Evolutionary conservation across 331 rosid species (phyloP).

Genomic region (Pyrus hybrid): DNA sequence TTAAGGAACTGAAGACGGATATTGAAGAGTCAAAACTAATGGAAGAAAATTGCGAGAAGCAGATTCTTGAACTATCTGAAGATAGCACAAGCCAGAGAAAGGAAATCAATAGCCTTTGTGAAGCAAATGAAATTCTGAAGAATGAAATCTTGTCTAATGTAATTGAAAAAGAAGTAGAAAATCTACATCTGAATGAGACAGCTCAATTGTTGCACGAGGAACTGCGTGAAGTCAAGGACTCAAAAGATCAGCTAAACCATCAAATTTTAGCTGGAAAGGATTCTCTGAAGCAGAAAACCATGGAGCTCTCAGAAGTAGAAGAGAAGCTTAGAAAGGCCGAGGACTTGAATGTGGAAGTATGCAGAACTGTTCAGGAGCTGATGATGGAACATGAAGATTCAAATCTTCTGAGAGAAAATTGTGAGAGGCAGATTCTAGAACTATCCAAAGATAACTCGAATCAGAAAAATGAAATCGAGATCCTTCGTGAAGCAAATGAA

Average conservation of each 20-base stretch:
- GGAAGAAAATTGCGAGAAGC: slow-evolving; percentile 30
- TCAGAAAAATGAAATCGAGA: slow-evolving; percentile 46
- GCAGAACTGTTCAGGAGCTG: slow-evolving; percentile 41
- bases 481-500: slow-evolving; percentile 47
- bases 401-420: slow-evolving; percentile 24
- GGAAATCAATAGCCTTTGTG: slow-evolving; percentile 45
- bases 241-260: slow-evolving; percentile 42
- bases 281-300: slow-evolving; percentile 39
- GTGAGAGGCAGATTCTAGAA: slow-evolving; percentile 46
- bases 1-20: slow-evolving; percentile 60
- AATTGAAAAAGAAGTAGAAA: slow-evolving; percentile 32
- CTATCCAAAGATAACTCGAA: slow-evolving; percentile 37
- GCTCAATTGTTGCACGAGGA: slow-evolving; percentile 45
- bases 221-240: slow-evolving; percentile 37
- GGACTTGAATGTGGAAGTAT: slow-evolving; percentile 35
- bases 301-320: slow-evolving; percentile 49
- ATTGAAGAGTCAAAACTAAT: slow-evolving; percentile 34
- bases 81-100: slow-evolving; percentile 32
- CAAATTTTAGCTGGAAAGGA: slow-evolving; percentile 39
- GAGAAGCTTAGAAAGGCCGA: slow-evolving; percentile 39
- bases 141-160: slow-evolving; percentile 33
- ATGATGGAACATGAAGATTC: slow-evolving; percentile 52
- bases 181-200: slow-evolving; percentile 29
- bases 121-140: slow-evolving; percentile 37
- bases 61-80: slow-evolving; percentile 52